Evolutionary conservation across 1,139 yeast species (phyloP).

Genomic region (Nematodospora anomalae): DNA sequence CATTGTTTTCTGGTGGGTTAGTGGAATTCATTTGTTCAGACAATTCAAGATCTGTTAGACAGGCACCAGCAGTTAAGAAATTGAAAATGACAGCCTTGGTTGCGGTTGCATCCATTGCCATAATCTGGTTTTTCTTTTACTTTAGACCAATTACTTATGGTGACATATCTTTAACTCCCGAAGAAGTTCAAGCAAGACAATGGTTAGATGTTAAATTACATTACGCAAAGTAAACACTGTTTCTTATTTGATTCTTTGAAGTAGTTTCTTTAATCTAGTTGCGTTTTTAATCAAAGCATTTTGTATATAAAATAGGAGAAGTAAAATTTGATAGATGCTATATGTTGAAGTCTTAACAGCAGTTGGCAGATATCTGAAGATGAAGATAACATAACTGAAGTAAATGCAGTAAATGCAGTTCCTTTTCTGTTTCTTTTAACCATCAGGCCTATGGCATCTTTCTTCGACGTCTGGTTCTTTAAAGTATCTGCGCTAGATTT

Average conservation of each 20-base stretch:
- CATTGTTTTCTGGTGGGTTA: conserved; percentile 77
- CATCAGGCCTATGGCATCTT: too few species aligned
- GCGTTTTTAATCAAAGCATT: too few species aligned
- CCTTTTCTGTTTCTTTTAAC: too few species aligned
- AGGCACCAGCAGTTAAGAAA: conserved; percentile 17
- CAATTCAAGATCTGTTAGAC: conserved; percentile 32
- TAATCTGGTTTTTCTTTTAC: conserved; percentile 66
- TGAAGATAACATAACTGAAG: not conserved
- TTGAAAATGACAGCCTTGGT: conserved; percentile 35
- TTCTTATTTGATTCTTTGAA: not conserved
- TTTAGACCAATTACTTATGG: conserved; percentile 90
- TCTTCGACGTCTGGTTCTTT: too few species aligned
- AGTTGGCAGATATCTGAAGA: not conserved
- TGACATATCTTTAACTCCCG: conserved; percentile 58
- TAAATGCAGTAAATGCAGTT: too few species aligned
- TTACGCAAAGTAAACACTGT: conserved; percentile 59
- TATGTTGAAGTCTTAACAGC: too few species aligned
- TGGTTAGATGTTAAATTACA: conserved; percentile 83
- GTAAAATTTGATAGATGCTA: too few species aligned
- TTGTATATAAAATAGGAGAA: too few species aligned
- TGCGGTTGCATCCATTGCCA: conserved; percentile 41
- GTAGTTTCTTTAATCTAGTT: too few species aligned
- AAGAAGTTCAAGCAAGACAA: conserved; percentile 70
- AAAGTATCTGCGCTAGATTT: too few species aligned
- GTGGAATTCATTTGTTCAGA: conserved; percentile 78